Evolutionary conservation across 2,329 filamentous ascomycete species (phyloP), one percentile per base, ranked within the genome.

Genomic region (Penicillium sp.): DNA sequence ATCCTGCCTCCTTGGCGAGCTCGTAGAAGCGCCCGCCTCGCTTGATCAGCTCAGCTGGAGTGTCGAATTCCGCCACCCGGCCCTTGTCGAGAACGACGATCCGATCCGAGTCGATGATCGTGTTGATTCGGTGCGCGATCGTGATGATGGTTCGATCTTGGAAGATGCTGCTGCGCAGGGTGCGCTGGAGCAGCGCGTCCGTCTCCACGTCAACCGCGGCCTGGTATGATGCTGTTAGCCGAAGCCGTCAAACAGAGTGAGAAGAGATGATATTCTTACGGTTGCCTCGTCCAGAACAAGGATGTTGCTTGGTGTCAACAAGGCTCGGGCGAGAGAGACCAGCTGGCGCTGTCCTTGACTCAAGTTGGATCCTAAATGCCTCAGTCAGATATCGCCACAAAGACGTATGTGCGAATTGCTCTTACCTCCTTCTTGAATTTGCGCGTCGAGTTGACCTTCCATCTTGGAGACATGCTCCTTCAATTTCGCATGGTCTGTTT

Each of bases 81-180:
- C 93, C 93, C 69, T 86, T 86, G 65, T 97, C 89, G 5, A 98
- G 80, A 40, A 98, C 93, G 28, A 98, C 84, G 52, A 98, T 93
- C 41, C 90, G 82, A 72, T 98, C 91, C 51, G 79, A 82, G 62
- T 85, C 82, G 11, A 98, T 78, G 61, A 98, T 97, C 9, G 93
- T 98, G 73, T 97, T 97, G 74, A 98, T 95, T 45, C 93, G 85
- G 74, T 98, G 93, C 22, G 93, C 93, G 62, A 98, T 95, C 1
- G 93, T 98, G 69, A 98, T 95, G 69, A 98, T 97, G 29, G 93
- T 98, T 9, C 89, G 83, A 69, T 96, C 89, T 51, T 84, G 79
- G 73, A 98, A 98, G 67, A 82, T 77, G 59, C 70, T 78, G 62
- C 77, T 81, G 46, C 81, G 76, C 39, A 85, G 66, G 16, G 81